Evolutionary conservation across 2,329 filamentous ascomycete genomes (phyloP).

Genomic region (Penicillium sp.): DNA sequence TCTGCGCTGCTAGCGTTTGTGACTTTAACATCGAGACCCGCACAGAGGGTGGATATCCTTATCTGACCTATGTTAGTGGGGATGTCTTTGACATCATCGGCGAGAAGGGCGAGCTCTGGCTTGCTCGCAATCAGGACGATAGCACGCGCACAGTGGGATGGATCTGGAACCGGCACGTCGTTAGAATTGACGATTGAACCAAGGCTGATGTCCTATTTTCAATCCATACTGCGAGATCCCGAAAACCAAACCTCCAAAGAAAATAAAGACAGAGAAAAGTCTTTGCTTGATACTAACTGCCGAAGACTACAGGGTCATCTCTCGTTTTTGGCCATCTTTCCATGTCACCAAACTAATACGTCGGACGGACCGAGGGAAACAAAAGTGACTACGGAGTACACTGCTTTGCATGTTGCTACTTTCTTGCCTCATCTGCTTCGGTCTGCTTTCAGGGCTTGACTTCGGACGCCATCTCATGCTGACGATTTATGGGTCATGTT

Average conservation of each 20-base stretch:
- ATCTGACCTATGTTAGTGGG: constrained; percentile 89
- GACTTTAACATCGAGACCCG: constrained; percentile 96
- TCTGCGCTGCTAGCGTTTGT: constrained; percentile 88
- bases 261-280: neutral
- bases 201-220: neutral
- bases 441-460: constrained; percentile 3
- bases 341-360: constrained; percentile 4
- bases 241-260: too few relatives aligned
- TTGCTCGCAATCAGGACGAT: constrained; percentile 96
- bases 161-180: constrained; percentile 99
- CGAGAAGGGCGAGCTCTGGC: constrained; percentile 95
- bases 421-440: constrained; percentile 7
- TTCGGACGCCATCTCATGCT: neutral
- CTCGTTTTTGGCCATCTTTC: constrained; percentile 3
- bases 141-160: constrained; percentile 73
- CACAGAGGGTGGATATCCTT: constrained; percentile 90
- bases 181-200: constrained; percentile 45
- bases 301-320: constrained; percentile 1
- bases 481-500: neutral
- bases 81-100: constrained; percentile 94
- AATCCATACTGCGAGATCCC: neutral
- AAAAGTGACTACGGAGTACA: neutral
- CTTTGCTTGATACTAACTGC: neutral
- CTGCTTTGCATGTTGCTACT: neutral
- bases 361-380: neutral